Base-by-base conservation (phyloP, 148 eudicot species). In the Arbutus unedo region DNA sequence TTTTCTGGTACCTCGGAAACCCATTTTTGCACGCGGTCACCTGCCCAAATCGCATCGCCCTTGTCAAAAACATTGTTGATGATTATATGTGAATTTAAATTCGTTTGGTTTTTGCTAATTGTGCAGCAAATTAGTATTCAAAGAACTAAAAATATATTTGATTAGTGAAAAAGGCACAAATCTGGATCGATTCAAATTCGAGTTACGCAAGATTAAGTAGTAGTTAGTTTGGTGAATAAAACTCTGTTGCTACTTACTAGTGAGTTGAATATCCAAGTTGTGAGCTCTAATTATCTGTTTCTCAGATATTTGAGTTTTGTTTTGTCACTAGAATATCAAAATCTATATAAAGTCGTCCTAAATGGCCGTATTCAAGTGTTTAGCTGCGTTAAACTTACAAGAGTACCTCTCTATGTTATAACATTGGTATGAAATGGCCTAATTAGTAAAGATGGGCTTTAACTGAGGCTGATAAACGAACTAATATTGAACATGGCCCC, bases 11-110 rank as follows among this genome's bases (percentile, higher is more conserved):
- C 87, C 93, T 92, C n/a, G 93, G 89, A 80, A 92, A 89, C 25
- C 91, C 93, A 76, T 90, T 92, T 79, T 93, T 93, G 87, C 91
- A 91, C 0, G 98, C 93, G 0, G 95, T 87, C 25, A 96, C 97
- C 98, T 96, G 89, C 81, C 11, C 18, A 51, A 31, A 43, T 55
- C 3, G 16, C 55, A 74, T 19, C 48, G 0, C 8, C 48, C 21
- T 3, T 70, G 74, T 70, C 19, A 70, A 9, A 50, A 70, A 70
- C 60, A 56, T 0, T 56, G 8, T 44, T 54, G 60, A 50, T n/a
- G 31, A 41, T 43, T 43, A 31, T 31, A 31, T 31, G n/a, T 70
- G 10, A 6, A 38, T 70, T 16, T 41, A 14, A 31, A 2, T 70
- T 70, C 53, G 9, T 8, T 50, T 50, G 53, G 53, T 50, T 50